A percentile compares a stretch with the other conserved stretches of the same genome.
These are phyloP conservation scores for Auxenochlorella pyrenoidosa DNA, from an alignment of 139 green algal species.

Conservation along the genomic window DNA sequence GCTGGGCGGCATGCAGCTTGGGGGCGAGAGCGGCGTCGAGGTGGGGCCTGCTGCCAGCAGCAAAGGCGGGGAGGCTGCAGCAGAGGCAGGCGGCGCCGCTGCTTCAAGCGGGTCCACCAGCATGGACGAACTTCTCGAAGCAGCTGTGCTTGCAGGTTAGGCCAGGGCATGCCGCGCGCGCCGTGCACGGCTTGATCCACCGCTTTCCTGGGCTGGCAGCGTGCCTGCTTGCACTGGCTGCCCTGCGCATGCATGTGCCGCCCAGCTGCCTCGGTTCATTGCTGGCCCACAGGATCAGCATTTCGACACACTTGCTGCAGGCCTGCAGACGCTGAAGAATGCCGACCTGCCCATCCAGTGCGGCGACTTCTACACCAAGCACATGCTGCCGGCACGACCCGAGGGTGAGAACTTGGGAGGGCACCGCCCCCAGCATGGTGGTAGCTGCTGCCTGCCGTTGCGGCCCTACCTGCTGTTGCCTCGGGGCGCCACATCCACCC, in stretches of 20 bases:
- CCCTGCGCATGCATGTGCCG: too few species aligned
- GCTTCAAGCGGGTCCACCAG: neutral
- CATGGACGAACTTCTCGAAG: conserved; percentile 39
- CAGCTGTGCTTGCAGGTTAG: conserved; percentile 14
- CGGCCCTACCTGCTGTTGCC: neutral
- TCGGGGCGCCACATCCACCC: neutral
- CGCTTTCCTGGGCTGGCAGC: too few species aligned
- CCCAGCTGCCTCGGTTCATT: too few species aligned
- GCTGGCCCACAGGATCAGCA: too few species aligned
- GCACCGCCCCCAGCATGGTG: too few species aligned
- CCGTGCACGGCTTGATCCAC: too few species aligned
- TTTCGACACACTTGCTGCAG: neutral
- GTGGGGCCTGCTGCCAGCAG: neutral
- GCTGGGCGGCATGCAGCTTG: neutral
- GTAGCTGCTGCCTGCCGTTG: too few species aligned
- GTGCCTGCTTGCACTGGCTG: too few species aligned
- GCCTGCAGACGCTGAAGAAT: conserved; percentile 32
- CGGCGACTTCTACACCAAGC: conserved; percentile 47
- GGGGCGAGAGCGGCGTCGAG: neutral
- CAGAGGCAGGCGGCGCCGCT: neutral
- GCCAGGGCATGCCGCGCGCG: too few species aligned
- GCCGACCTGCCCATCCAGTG: conserved; percentile 33
- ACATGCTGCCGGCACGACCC: conserved; percentile 41
- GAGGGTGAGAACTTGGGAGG: neutral
- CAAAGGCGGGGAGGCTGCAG: neutral